phyloP scores from a whole-genome alignment of 1,284 basidiomycete genomes.

The Somion occarium region DNA sequence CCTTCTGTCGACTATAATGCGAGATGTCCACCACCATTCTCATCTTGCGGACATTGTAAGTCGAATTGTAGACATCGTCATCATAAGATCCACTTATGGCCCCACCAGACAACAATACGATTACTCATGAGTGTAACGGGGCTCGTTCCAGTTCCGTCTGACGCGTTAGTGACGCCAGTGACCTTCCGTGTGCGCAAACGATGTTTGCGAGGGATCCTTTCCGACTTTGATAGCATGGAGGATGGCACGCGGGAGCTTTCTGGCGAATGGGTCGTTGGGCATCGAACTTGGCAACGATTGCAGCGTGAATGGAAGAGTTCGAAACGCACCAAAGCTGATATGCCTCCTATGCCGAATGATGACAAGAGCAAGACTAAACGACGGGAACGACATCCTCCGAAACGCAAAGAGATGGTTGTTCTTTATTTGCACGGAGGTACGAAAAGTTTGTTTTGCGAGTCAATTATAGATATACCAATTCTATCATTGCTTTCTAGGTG shows the following conservation, averaged over 20 bases:
- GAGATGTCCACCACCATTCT: conserved; percentile 81
- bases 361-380: too few relatives aligned
- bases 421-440: conserved; percentile 91
- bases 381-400: conserved; percentile 13
- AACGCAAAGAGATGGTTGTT: conserved; percentile 74
- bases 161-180: conserved; percentile 93
- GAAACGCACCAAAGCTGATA: conserved; percentile 15
- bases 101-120: conserved; percentile 65
- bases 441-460: conserved; percentile 16
- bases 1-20: conserved; percentile 77
- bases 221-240: conserved; percentile 71
- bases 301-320: conserved; percentile 76
- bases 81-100: too few relatives aligned
- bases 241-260: conserved; percentile 76
- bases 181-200: conserved; percentile 82
- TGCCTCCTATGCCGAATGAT: neutral
- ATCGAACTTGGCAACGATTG: conserved; percentile 83
- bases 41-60: conserved; percentile 82
- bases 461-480: neutral
- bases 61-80: conserved; percentile 13
- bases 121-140: conserved; percentile 79
- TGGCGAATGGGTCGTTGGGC: conserved; percentile 96
- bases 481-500: conserved; percentile 43
- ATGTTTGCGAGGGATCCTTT: conserved; percentile 72
- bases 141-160: conserved; percentile 85